Base-by-base conservation (phyloP, 441 rosid genomes). In the Metrosideros polymorpha region DNA sequence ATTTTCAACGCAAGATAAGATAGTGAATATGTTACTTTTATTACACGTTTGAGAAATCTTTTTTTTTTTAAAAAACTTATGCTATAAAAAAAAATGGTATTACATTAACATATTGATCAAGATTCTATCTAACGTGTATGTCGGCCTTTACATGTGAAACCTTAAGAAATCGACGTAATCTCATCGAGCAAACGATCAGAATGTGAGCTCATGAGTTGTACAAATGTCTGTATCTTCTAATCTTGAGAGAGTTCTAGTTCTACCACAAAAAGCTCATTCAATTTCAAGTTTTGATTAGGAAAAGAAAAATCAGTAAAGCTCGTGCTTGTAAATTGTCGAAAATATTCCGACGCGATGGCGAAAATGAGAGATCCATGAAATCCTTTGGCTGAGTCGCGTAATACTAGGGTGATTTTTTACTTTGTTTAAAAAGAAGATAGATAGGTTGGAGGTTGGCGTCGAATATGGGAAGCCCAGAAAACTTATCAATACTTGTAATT, bases 401-500 rank as follows among this genome's bases (percentile, higher is more conserved):
- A 35, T 2, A 35, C 19, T 35, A 66, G 77, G 77, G 7, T n/a
- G n/a, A n/a, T 12, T 25, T 56, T n/a, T 32, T 19, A 5, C 63
- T 12, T n/a, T 27, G 2, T 56, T 27, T 27, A 4, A 7, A 63
- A 17, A 4, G 10, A 4, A 30, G 9, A 30, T 2, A 4, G 12
- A 63, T 30, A 0, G 3, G 22, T 18, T 9, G 43, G 42, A 9
- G 6, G 17, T 32, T 8, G 18, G 25, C 17, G 25, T 19, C 6
- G 0, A 71, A 71, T 25, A 6, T 24, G 0, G 0, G 2, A 35
- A 22, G 22, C 15, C 27, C 39, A 6, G n/a, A 15, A 71, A 10
- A 39, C 22, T 1, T 47, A 39, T 39, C 0, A 42, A 39, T 71
- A 10, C 9, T 24, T 71, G n/a, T 10, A 22, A 71, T 2, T 39